Base-by-base conservation (phyloP, 257 asterid species). In the Salvia miltiorrhiza region DNA sequence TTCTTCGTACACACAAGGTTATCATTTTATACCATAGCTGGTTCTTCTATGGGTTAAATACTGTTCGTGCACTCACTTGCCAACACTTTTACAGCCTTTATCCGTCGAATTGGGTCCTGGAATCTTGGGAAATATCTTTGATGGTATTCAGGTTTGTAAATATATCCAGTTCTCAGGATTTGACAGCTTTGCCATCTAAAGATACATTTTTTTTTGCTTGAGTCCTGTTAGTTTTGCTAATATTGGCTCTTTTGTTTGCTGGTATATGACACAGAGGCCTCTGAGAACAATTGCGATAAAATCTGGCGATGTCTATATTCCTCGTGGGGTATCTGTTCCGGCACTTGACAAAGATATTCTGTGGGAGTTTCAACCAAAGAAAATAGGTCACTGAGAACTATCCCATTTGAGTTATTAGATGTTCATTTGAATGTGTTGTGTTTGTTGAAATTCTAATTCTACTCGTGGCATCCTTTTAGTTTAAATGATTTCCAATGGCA, bases 301-400 rank as follows among this genome's bases (percentile, higher is more conserved):
- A 81, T 93, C 99, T 72, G 96, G 97, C 47, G 99, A 93, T 87
- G 99, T 93, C 41, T 93, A 93, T 70, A 93, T 93, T 81, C 99
- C 99, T 50, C 99, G 97, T 65, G 99, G 97, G 56, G 97, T 93
- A 35, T 87, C 99, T 73, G 99, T 93, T 57, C 99, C 99, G 0
- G 97, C 99, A 62, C 88, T 93, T 16, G 99, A 93, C 81, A 93
- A 93, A 78, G 99, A 90, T 71, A 86, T 67, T 20, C 91, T 90
- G 2, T 93, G 99, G 99, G 99, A 93, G 56, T 93, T 93, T 85
- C 79, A 86, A 75, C 99, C 99, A 17, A 90, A 80, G 83, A 93
- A 86, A 87, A 80, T 90, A 72, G 99, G 96, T 93, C 63, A 30
- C 33, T 65, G 57, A 65, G 43, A 49, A 62, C 41, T 40, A 32